Percentiles rank a stretch among this genome's conserved stretches.
These are phyloP conservation scores for Cucumis melo DNA, from an alignment of 306 rosid genomes.

Conservation along the genomic window DNA sequence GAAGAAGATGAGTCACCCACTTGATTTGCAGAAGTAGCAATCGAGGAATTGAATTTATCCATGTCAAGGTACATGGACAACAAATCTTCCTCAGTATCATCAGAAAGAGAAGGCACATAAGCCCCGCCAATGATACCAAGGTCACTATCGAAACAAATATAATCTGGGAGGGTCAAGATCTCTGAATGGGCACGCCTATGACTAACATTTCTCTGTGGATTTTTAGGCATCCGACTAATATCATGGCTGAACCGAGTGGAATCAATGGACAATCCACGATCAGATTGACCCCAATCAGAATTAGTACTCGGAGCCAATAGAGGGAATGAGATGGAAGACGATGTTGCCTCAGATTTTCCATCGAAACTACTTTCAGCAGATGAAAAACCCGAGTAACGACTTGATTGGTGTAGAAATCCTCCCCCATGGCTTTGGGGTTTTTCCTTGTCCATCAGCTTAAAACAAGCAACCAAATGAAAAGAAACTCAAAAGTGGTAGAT, in stretches of 20 bases:
- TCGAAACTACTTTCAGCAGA: conserved; percentile 33
- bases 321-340: conserved; percentile 27
- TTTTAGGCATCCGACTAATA: conserved; percentile 84
- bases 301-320: conserved; percentile 43
- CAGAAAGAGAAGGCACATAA: conserved; percentile 83
- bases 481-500: background rate
- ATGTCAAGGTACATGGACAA: conserved; percentile 85
- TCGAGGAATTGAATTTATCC: conserved; percentile 84
- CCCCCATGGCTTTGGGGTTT: conserved; percentile 49
- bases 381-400: conserved; percentile 47
- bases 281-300: conserved; percentile 40
- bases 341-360: conserved; percentile 54
- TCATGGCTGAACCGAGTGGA: conserved; percentile 75
- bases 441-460: conserved; percentile 53
- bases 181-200: conserved; percentile 95
- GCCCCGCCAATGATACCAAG: conserved; percentile 86
- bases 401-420: conserved; percentile 61
- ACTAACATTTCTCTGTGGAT: conserved; percentile 68
- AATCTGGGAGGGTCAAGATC: conserved; percentile 81
- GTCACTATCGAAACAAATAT: conserved; percentile 86
- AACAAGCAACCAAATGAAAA: background rate
- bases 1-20: conserved; percentile 50
- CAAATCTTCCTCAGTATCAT: conserved; percentile 88
- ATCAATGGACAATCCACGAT: conserved; percentile 34
- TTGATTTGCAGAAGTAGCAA: conserved; percentile 58